Percentiles rank a stretch among this genome's conserved stretches.
Conservation (phyloP, 352 stramenopile genomes). For the Pythium oligandrum region DNA sequence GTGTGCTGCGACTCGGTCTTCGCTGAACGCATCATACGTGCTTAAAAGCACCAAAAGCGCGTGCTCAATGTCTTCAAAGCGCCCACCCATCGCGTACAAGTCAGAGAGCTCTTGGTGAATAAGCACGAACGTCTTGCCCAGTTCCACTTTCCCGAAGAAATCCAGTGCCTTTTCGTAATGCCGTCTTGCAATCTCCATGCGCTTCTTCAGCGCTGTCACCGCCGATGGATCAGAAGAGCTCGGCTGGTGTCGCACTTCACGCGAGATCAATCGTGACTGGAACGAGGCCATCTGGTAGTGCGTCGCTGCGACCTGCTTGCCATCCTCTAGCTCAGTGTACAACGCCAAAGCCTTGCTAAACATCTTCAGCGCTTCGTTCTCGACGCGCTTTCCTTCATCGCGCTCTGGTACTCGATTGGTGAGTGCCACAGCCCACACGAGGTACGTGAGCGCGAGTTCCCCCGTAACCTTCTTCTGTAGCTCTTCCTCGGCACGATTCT, state of each 20-base stretch:
- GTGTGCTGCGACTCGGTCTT: slow-evolving; percentile 8
- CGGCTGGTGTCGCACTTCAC: slow-evolving; percentile 21
- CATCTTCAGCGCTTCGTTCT: slow-evolving; percentile 45
- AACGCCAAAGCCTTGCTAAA: slow-evolving; percentile 75
- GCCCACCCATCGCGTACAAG: slow-evolving; percentile 61
- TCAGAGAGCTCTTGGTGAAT: slow-evolving; percentile 81
- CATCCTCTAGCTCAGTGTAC: slow-evolving; percentile 65
- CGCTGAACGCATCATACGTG: slow-evolving; percentile 66
- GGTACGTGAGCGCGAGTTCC: slow-evolving; percentile 75
- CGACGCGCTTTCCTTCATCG: slow-evolving; percentile 22
- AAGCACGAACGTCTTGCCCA: slow-evolving; percentile 75
- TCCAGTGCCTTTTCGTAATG: slow-evolving; percentile 81
- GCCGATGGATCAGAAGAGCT: slow-evolving; percentile 2
- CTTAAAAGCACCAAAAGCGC: slow-evolving; percentile 71
- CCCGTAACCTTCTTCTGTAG: slow-evolving; percentile 70
- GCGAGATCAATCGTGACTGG: slow-evolving; percentile 53
- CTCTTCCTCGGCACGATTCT: slow-evolving; percentile 56
- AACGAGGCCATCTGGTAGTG: slow-evolving; percentile 87
- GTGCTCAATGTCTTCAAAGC: slow-evolving; percentile 71
- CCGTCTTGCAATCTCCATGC: slow-evolving; percentile 77
- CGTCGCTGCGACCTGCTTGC: slow-evolving; percentile 69
- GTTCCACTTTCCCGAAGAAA: slow-evolving; percentile 67
- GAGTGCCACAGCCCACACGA: slow-evolving; percentile 76
- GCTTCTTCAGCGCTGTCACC: slow-evolving; percentile 32
- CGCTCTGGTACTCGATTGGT: slow-evolving; percentile 18